Percentiles rank a stretch among this genome's conserved stretches.
These are phyloP conservation scores for Ricinus communis DNA, from an alignment of 345 rosid species.

Conservation along the genomic window DNA sequence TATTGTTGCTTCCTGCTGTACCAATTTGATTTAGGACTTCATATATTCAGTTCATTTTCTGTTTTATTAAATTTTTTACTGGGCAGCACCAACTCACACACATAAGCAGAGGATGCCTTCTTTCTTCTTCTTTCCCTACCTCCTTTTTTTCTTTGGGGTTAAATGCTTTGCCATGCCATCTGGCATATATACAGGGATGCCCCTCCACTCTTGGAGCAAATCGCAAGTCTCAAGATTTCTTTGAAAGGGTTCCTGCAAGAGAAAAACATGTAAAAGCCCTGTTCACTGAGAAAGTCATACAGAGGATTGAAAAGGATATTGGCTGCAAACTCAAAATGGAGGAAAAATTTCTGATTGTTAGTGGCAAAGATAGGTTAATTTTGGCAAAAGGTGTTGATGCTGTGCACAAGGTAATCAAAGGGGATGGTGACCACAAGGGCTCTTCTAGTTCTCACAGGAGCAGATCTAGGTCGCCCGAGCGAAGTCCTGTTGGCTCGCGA, in stretches of 20 bases:
- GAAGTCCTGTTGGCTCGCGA: conserved; percentile 63
- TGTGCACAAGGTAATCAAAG: conserved; percentile 76
- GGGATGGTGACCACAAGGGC: conserved; percentile 63
- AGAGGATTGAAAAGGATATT: conserved; percentile 71
- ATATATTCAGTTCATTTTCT: neutral
- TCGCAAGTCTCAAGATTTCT: conserved; percentile 86
- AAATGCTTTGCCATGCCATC: conserved; percentile 7
- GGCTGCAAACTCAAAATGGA: conserved; percentile 94
- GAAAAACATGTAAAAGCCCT: conserved; percentile 70
- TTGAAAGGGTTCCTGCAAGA: conserved; percentile 93
- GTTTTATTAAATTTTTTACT: neutral
- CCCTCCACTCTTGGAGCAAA: conserved; percentile 97
- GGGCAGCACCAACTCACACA: neutral
- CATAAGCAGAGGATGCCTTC: neutral
- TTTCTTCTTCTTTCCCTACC: neutral
- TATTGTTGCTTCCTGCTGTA: neutral
- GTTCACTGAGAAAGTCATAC: conserved; percentile 77
- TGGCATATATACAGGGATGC: conserved; percentile 64
- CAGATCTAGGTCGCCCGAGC: conserved; percentile 86
- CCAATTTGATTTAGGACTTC: conserved; percentile 4
- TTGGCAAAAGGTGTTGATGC: conserved; percentile 96
- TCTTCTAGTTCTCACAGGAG: conserved; percentile 64
- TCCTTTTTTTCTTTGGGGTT: conserved; percentile 7
- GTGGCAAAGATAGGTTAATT: conserved; percentile 89
- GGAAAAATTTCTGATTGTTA: conserved; percentile 88